A percentile compares a stretch with the other conserved stretches of the same genome.
These are phyloP conservation scores for Quercus wislizeni DNA, from an alignment of 306 rosid genomes.

Conservation along the genomic window DNA sequence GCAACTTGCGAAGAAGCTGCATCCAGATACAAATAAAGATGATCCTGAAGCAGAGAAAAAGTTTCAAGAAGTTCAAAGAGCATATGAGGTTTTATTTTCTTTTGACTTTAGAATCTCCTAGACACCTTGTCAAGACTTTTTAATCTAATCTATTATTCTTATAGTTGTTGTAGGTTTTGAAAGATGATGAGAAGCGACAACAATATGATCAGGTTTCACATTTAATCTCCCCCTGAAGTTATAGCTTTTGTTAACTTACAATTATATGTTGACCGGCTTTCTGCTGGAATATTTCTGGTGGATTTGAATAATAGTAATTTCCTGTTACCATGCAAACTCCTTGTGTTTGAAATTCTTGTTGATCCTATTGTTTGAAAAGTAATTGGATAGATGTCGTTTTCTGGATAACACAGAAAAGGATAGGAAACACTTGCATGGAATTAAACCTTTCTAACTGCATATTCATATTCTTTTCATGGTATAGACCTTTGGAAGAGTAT, in stretches of 20 bases:
- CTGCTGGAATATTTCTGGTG: not conserved
- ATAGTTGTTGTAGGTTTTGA: conserved; percentile 56
- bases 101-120: not conserved
- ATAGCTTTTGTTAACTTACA: not conserved
- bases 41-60: conserved; percentile 81
- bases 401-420: not conserved
- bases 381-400: not conserved
- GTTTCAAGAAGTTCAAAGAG: conserved; percentile 88
- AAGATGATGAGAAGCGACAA: conserved; percentile 77
- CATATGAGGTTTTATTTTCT: conserved; percentile 70
- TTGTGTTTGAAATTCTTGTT: not conserved
- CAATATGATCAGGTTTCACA: conserved; percentile 70
- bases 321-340: not conserved
- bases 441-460: not conserved
- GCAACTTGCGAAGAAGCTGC: conserved; percentile 92
- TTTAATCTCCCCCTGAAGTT: not conserved
- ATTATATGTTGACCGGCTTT: not conserved
- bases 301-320: not conserved
- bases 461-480: not conserved
- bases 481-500: not conserved
- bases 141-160: not conserved
- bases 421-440: not conserved
- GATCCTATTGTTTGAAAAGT: not conserved
- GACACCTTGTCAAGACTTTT: not conserved
- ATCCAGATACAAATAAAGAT: conserved; percentile 90